Conservation (phyloP, 2,329 filamentous ascomycete genomes). For the Venturia pyrina region DNA sequence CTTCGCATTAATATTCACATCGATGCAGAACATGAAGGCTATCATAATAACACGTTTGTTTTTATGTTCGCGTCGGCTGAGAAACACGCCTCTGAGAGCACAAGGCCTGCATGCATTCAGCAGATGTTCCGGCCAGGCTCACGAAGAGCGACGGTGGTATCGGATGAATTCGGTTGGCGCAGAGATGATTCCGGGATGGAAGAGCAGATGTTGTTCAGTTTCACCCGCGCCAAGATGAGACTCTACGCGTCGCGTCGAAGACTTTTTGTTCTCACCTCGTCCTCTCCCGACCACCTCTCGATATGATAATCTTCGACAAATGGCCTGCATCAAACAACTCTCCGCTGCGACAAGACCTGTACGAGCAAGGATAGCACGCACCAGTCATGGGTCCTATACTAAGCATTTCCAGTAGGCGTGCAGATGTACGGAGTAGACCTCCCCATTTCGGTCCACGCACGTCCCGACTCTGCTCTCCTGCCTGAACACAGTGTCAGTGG, state of each 20-base stretch:
- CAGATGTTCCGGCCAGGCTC: neutral
- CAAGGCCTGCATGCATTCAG: neutral
- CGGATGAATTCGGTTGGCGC: neutral
- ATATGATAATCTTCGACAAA: no score
- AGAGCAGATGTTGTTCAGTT: neutral
- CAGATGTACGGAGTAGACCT: neutral
- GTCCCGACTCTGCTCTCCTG: neutral
- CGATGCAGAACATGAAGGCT: no score
- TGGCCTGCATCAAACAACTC: neutral
- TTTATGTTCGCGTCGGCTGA: no score
- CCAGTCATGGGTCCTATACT: neutral
- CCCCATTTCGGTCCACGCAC: neutral
- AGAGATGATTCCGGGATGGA: neutral
- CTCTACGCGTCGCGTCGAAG: neutral
- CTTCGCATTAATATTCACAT: no score
- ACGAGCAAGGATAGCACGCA: neutral
- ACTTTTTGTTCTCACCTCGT: neutral
- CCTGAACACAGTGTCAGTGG: neutral
- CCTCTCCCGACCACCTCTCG: neutral
- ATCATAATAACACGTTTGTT: no score
- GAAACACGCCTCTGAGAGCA: neutral
- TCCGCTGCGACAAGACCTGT: neutral
- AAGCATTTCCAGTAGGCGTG: neutral
- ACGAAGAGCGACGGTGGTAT: neutral
- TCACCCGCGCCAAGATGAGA: constrained; percentile 1